Base-by-base conservation (phyloP, 805 yeast species). In the Teunomyces aglyptinius region DNA sequence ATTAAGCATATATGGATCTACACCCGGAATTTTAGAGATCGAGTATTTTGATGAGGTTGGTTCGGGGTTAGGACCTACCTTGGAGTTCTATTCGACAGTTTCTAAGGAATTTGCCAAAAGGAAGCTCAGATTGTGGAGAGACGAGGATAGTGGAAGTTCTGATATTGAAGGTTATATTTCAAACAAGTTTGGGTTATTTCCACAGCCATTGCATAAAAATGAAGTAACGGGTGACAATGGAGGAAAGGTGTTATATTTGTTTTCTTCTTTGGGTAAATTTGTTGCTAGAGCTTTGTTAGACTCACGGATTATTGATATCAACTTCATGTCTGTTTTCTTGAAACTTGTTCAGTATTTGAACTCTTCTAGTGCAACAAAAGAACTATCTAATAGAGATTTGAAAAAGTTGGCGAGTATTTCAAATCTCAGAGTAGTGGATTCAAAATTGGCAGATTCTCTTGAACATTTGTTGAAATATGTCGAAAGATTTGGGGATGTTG, bases 1-100 rank as follows among this genome's bases (percentile, higher is more conserved):
- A 1, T 69, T 94, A 64, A 85, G 82, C 38, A 69, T 80, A 42
- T 85, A 89, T 61, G 96, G 94, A 0, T 68, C 86, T 0, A 76
- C 84, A n/a, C 90, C 96, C 1, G 85, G 89, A 24, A 72, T 87
- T 4, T 67, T 92, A 18, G 98, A 92, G 56, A 83, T 94, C 46
- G 96, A 91, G 61, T 92, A 86, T 57, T 81, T 77, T 51, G 90
- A 85, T 53, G 99, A 92, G 62, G 96, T 78, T 5, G 99, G 98
- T n/a, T 85, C 96, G 0, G 99, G 99, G 0, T 68, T 90, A 38
- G 99, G 99, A 0, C 99, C 99, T 3, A 92, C 99, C 0, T 71
- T 91, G 52, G 99, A 92, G 64, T 92, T 94, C 59, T 92, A 89
- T 59, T 82, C 97, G 0, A 71, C 76, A 12, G 89, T 88, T 1